Evolutionary conservation across 2,329 filamentous ascomycete species (phyloP), one percentile per base, ranked within the genome.

Genomic region (Colletotrichum tropicicola): DNA sequence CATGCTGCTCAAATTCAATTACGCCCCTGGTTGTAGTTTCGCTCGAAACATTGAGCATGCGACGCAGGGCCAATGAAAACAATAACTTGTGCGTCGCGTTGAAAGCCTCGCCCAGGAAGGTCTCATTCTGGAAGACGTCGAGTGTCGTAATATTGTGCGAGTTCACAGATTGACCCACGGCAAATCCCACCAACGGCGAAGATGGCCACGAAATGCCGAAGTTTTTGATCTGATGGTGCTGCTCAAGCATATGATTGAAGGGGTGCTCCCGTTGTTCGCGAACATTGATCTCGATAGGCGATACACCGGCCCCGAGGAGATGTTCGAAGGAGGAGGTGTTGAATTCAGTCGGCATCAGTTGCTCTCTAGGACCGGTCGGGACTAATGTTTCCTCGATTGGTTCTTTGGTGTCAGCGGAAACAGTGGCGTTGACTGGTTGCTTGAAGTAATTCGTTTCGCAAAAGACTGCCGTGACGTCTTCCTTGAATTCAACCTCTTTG

Each of bases 371-470:
- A 0, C 68, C 66, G 0, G 72, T 1, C 0, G 68, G 9, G 0
- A 67, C 25, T 0, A 76, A 39, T 0, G 60, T 66, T 0, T 30
- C 30, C 0, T 65, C 51, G 2, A 68, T 3, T 0, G 74, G 76
- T 1, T 58, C 54, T 0, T 66, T 30, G 0, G 28, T 66, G 0
- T 12, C 1, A 0, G 72, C 61, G 2, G 60, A 53, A 0, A 88
- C 74, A 0, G 76, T 82, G 0, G 82, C 80, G 0, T 72, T 70
- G 0, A 85, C 82, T 0, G 73, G 12, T 39, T 86, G 82, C n/a
- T 77, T 73, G 51, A 78, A 81, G 59, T 87, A 89, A 0, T 32
- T 68, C 0, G 83, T 63, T 21, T 79, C 71, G 49, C 84, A 86
- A 49, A 79, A 86, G 0, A 81, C 21, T 0, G 77, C 76, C 0